Percentiles rank a stretch among this genome's conserved stretches.
These are phyloP conservation scores for Colletotrichum theobromicola DNA, from an alignment of 2,329 filamentous ascomycete species.

Conservation along the genomic window DNA sequence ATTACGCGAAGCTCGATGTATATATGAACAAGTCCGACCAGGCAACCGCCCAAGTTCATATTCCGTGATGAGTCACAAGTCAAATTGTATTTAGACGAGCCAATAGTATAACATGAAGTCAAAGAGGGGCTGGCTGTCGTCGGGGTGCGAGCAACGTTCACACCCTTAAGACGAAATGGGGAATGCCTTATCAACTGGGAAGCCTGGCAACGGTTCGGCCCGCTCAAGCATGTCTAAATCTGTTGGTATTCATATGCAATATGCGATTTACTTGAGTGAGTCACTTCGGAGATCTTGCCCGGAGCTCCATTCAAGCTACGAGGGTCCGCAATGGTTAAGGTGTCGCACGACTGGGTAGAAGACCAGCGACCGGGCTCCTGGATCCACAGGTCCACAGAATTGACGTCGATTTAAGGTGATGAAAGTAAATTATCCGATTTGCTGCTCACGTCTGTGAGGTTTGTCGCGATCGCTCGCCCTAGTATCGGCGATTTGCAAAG, in stretches of 20 bases:
- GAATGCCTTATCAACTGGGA: neutral
- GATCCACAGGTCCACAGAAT: neutral
- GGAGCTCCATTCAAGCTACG: neutral
- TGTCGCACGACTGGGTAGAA: neutral
- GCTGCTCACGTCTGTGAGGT: neutral
- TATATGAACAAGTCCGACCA: neutral
- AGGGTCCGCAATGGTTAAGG: neutral
- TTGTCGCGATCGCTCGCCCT: neutral
- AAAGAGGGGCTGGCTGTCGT: neutral
- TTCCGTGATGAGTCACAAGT: neutral
- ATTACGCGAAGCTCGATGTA: neutral
- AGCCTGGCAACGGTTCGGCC: neutral
- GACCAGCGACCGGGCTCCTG: neutral
- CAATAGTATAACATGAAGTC: neutral
- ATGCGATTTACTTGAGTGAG: neutral
- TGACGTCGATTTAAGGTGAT: neutral
- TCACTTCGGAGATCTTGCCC: neutral
- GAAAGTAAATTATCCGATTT: accelerated
- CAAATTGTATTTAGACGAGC: neutral
- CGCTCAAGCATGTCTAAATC: neutral
- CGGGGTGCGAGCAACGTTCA: neutral
- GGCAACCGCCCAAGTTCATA: neutral
- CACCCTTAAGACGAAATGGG: neutral
- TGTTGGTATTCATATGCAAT: neutral
- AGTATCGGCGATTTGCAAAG: neutral